Percentiles rank a stretch among this genome's conserved stretches.
These are phyloP conservation scores for Lasiosphaeria hispida DNA, from an alignment of 495 filamentous ascomycete genomes.

Conservation along the genomic window DNA sequence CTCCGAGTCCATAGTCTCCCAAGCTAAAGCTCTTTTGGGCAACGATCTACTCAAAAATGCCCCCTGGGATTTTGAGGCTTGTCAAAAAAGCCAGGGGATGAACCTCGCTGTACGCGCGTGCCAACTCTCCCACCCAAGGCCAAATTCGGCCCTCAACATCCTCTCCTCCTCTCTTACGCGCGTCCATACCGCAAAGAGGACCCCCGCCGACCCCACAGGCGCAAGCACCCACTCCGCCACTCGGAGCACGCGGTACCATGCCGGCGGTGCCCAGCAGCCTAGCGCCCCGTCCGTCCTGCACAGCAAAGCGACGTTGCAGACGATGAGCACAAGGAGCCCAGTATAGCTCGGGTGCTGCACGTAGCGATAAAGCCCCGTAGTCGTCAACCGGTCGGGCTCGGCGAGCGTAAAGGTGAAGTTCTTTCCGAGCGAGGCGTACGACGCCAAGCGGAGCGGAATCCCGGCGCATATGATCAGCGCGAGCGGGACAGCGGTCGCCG, in stretches of 20 bases:
- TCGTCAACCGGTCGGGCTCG: slow-evolving; percentile 42
- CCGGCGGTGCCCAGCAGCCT: slow-evolving; percentile 34
- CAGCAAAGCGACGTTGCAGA: slow-evolving; percentile 21
- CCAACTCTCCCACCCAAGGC: slow-evolving; percentile 45
- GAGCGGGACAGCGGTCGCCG: slow-evolving; percentile 20
- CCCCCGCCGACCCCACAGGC: not conserved
- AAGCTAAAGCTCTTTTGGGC: no score
- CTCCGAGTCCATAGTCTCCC: no score
- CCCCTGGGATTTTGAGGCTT: not conserved
- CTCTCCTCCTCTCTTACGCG: slow-evolving; percentile 41
- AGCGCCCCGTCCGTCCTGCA: slow-evolving; percentile 26
- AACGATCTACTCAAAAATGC: no score
- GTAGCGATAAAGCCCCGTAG: slow-evolving; percentile 43
- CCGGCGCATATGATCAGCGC: slow-evolving; percentile 33
- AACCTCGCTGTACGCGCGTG: slow-evolving; percentile 33
- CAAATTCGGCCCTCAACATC: slow-evolving; percentile 43
- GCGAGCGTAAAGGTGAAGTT: slow-evolving; percentile 51
- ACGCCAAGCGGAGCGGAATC: slow-evolving; percentile 32
- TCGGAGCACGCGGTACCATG: slow-evolving; percentile 24
- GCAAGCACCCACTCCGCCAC: slow-evolving; percentile 15
- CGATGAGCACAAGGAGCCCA: slow-evolving; percentile 22
- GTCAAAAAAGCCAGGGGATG: slow-evolving; percentile 30
- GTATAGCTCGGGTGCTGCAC: slow-evolving; percentile 52
- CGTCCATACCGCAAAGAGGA: slow-evolving; percentile 14
- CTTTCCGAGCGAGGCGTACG: slow-evolving; percentile 40